Base-by-base conservation (phyloP, 2,329 filamentous ascomycete genomes). In the Fusarium ramigenum region DNA sequence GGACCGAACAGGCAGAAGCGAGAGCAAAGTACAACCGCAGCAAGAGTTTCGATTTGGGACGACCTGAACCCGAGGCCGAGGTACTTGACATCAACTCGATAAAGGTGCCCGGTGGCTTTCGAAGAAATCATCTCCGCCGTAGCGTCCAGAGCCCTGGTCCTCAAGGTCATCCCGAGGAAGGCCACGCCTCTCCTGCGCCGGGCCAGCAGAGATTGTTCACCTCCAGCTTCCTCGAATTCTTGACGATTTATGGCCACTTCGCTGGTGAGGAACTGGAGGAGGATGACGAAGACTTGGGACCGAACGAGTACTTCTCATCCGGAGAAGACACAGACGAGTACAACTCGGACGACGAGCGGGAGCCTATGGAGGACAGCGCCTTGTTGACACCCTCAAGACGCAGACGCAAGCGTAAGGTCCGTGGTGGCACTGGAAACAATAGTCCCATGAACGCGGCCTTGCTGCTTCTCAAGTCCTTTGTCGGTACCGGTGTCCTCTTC, bases 201-300 rank as follows among this genome's bases (percentile, higher is more conserved):
- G 73, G 77, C 21, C 78, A 78, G 79, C 79, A 78, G 76, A 90
- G 90, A 70, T 86, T 97, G 37, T 91, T 97, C 66, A 98, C 96
- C 1, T 95, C 89, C 74, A 99, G 93, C 82, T 99, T 99, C 80
- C 89, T 99, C 67, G 97, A 99, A 81, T 99, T 99, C 78, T 82
- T 99, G 57, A 95, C 94, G 12, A 88, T 99, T 36, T 99, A 98
- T 77, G 96, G 96, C 8, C 96, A 99, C 83, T 99, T 99, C 80
- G 96, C 96, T 4, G 96, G 96, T 83, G 96, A 99, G 82, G 93
- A 97, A 80, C 88, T 99, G 18, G 95, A 98, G 81, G 96, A 99
- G 82, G 96, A 98, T 77, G 96, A 98, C 77, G 96, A 98, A 81
- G 93, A 91, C 4, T 85, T 97, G 19, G 90, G 88, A 9, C 94